Base-by-base conservation (phyloP, 2,329 filamentous ascomycete genomes). In the Pseudocercospora eumusae region DNA sequence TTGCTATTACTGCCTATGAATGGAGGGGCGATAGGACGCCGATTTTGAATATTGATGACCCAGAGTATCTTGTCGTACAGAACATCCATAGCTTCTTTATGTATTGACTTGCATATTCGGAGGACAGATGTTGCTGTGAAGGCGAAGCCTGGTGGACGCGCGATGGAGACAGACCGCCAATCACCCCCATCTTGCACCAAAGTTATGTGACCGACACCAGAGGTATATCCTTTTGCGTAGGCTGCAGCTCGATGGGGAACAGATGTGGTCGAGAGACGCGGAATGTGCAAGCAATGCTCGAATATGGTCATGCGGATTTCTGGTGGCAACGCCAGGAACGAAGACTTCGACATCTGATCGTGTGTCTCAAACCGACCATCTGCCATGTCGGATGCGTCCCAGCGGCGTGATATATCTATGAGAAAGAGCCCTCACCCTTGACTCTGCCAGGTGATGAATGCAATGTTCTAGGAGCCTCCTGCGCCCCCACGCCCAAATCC, bases 61-160 rank as follows among this genome's bases (percentile, higher is more conserved):
- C 61, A 63, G 10, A 65, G 58, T n/a, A 57, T 55, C n/a, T 53
- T 59, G 36, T 21, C 36, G 25, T 65, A 61, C 11, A 65, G 44
- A 11, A 63, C 9, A 18, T 59, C 56, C 57, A 61, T 59, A 21
- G 54, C 52, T 52, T 65, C 64, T n/a, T 54, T 55, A 23, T 65
- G 52, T 9, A 65, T 58, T 11, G 31, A 47, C 40, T 28, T 52
- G 21, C 58, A 63, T 20, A 28, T 28, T 10, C 60, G 58, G 18
- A 65, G 61, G 15, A 63, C 61, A 25, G 64, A 36, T 15, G 64
- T 52, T 13, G 25, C 56, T 1, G 20, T 28, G 6, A 56, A 36
- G 15, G 33, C 36, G 27, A 65, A 60, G 9, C 56, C 61, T n/a
- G 64, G 60, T 1, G 61, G 64, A 15, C 53, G 61, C 5, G 61